Evolutionary conservation across 2,329 filamentous ascomycete species (phyloP).

Genomic region (Monosporascus sp.): DNA sequence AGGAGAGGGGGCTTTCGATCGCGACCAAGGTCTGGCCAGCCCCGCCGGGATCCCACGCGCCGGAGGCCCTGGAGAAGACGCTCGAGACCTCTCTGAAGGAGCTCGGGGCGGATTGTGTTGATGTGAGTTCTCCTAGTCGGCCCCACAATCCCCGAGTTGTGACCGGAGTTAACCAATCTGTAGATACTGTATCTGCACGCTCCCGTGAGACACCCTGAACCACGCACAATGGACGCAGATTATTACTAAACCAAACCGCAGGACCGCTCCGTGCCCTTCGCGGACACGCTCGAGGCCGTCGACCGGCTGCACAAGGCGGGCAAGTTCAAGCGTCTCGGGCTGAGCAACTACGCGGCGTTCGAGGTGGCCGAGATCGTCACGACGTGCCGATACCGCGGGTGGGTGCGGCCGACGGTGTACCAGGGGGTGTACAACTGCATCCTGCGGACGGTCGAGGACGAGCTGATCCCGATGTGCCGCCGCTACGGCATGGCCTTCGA

Average conservation of each 20-base stretch:
- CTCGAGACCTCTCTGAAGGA: constrained; percentile 64
- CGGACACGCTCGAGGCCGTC: constrained; percentile 67
- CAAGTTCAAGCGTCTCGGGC: constrained; percentile 71
- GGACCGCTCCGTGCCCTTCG: constrained; percentile 63
- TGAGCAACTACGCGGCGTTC: constrained; percentile 79
- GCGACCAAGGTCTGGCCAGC: constrained; percentile 72
- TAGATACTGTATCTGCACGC: constrained; percentile 70
- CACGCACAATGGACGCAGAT: background rate
- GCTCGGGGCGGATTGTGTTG: constrained; percentile 64
- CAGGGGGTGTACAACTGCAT: constrained; percentile 82
- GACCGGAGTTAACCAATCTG: background rate
- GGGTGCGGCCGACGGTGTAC: constrained; percentile 78
- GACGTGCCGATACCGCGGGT: constrained; percentile 68
- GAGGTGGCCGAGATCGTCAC: constrained; percentile 81
- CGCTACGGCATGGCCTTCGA: constrained; percentile 73
- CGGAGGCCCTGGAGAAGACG: constrained; percentile 53
- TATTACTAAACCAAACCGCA: background rate
- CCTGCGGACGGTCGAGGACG: constrained; percentile 65
- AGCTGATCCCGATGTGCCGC: constrained; percentile 66
- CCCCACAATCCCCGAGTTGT: background rate
- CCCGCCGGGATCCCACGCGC: constrained; percentile 54
- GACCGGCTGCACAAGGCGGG: constrained; percentile 76
- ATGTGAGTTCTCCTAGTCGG: constrained; percentile 36
- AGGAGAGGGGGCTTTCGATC: constrained; percentile 66
- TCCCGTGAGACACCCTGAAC: constrained; percentile 6